Conservation (phyloP, 108 stramenopile species). For the Aurantiochytrium sp. region DNA sequence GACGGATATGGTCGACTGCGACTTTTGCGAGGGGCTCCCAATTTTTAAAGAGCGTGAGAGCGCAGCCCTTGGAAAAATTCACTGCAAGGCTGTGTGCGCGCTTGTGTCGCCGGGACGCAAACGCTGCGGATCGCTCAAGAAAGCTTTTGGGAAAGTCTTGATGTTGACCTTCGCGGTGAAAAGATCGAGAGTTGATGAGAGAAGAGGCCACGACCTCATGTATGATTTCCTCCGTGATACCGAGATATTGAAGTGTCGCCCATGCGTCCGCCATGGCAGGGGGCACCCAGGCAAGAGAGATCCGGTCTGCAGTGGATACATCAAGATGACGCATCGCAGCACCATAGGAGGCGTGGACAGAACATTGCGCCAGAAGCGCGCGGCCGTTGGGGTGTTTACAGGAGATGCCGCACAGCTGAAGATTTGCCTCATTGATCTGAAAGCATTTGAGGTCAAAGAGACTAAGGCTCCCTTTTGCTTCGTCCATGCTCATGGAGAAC, state of each 20-base stretch:
- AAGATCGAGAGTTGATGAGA: not conserved
- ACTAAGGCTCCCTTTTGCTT: not conserved
- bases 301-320: not conserved
- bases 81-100: not conserved
- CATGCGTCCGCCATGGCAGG: not conserved
- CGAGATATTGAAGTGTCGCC: not conserved
- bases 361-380: not conserved
- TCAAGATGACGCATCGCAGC: not conserved
- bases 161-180: not conserved
- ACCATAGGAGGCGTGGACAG: not conserved
- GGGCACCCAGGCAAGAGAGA: not conserved
- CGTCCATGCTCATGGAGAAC: not conserved
- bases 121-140: too few species aligned
- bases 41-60: not conserved
- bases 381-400: not conserved
- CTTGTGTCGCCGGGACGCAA: too few species aligned
- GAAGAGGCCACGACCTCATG: not conserved
- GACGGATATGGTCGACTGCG: not conserved
- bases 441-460: not conserved
- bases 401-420: not conserved
- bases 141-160: too few species aligned
- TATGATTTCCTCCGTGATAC: not conserved
- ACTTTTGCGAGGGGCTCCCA: not conserved
- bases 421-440: not conserved
- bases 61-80: not conserved